Percentiles rank a stretch among this genome's conserved stretches.
phyloP scores from a whole-genome alignment of 371 early-diverging fungal genomes.

The Actinomucor elegans region DNA sequence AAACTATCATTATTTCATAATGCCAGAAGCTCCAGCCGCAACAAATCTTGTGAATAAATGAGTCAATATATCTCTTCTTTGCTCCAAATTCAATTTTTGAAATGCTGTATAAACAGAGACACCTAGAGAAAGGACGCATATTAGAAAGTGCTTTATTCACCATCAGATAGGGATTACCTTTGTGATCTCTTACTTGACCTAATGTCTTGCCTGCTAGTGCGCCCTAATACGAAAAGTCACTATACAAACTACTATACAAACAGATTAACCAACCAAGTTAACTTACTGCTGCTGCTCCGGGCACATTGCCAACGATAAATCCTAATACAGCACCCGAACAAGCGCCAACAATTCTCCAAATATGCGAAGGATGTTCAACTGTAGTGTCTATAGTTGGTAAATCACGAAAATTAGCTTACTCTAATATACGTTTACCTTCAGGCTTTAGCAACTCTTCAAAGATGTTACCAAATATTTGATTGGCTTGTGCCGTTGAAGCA shows the following conservation, averaged over 20 bases:
- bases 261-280: too few species aligned
- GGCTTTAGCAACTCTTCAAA: conserved; percentile 28
- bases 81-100: conserved; percentile 27
- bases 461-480: conserved; percentile 26
- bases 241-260: too few species aligned
- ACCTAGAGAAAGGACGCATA: conserved; percentile 13
- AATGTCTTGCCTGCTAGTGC: conserved; percentile 29
- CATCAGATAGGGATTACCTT: too few species aligned
- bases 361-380: conserved; percentile 27
- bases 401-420: too few species aligned
- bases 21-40: conserved; percentile 38
- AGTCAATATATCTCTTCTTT: conserved; percentile 42
- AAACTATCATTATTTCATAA: conserved; percentile 36
- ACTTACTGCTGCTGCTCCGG: conserved; percentile 32
- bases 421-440: conserved; percentile 12
- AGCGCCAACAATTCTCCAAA: conserved; percentile 28
- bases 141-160: too few species aligned
- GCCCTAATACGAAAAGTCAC: too few species aligned
- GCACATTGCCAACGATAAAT: conserved; percentile 28
- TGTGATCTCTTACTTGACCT: conserved; percentile 32
- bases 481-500: conserved; percentile 20
- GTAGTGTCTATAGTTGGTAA: background rate
- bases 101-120: conserved; percentile 50
- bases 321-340: conserved; percentile 29
- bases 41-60: conserved; percentile 40